These are phyloP conservation scores for Penicillium sp. DNA, from an alignment of 2,329 filamentous ascomycete species.

Conservation along the genomic window DNA sequence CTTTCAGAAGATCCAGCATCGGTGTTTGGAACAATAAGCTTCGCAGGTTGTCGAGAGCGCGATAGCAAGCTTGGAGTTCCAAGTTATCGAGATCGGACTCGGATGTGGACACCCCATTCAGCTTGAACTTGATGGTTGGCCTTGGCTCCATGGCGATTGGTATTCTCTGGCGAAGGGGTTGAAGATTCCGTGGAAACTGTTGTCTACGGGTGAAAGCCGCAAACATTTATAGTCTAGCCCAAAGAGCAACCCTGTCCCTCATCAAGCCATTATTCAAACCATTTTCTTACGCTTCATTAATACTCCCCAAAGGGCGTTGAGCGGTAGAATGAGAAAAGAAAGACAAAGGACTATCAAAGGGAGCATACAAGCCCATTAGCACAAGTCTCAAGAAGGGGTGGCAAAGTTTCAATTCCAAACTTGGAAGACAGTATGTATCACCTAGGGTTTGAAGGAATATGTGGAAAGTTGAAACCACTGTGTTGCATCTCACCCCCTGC, in stretches of 20 bases:
- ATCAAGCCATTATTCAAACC: background rate
- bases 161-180: background rate
- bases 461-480: background rate
- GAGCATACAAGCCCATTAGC: background rate
- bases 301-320: background rate
- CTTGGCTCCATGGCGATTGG: background rate
- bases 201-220: background rate
- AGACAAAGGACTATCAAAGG: background rate
- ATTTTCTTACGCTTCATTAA: background rate
- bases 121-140: background rate
- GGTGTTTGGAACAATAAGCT: constrained; percentile 2
- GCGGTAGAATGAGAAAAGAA: background rate
- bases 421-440: background rate
- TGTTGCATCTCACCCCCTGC: background rate
- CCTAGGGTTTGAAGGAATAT: too few species aligned
- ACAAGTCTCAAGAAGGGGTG: too few species aligned
- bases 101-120: background rate
- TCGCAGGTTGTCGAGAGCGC: constrained; percentile 3
- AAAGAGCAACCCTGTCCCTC: background rate
- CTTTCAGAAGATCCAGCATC: background rate
- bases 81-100: background rate
- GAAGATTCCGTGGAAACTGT: background rate
- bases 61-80: constrained; percentile 5
- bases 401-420: background rate
- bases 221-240: background rate